Evolutionary conservation across 148 eudicot genomes (phyloP), one percentile per base, ranked within the genome.

Genomic region (Suaeda aralocaspica): DNA sequence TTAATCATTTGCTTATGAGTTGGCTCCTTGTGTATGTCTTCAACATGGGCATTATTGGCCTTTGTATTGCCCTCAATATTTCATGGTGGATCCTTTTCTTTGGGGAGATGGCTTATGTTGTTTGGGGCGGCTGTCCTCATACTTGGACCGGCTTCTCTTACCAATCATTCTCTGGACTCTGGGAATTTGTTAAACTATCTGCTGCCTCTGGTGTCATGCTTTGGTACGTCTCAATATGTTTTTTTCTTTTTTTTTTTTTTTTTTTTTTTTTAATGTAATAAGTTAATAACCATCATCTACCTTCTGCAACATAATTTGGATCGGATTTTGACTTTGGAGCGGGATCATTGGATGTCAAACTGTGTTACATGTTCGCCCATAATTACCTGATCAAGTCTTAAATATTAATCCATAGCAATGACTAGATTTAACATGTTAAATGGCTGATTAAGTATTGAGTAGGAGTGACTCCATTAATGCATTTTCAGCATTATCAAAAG

Each of bases 171-270:
- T 45, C 80, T 0, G 91, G 87, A 19, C 80, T 87, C 15, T 84
- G 88, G 91, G 88, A 87, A 64, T 87, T 87, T 59, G 66, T 84
- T 61, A 87, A 83, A 74, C 84, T 87, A 48, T 82, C 88, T 13
- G 77, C 87, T 57, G 77, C 88, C 30, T 87, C 91, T 2, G 91
- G 91, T 11, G 85, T 84, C 69, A 87, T 87, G 91, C 88, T 87
- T 15, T 87, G 91, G 88, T 87, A 72, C 24, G 1, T 36, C 8
- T 36, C 41, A 36, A 4, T 36, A 36, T 18, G 34, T 58, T 59
- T 51, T 25, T 50, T 6, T 21, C 66, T 12, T 1, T 11, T 70
- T 29, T 18, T 21, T 10, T 19, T n/a, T 31, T 12, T 44, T 36
- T 50, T 64, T 26, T 25, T 3, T 72, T 46, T n/a, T n/a, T n/a